Base-by-base conservation (phyloP, 805 yeast genomes). In the Yamadazyma scolyti region DNA sequence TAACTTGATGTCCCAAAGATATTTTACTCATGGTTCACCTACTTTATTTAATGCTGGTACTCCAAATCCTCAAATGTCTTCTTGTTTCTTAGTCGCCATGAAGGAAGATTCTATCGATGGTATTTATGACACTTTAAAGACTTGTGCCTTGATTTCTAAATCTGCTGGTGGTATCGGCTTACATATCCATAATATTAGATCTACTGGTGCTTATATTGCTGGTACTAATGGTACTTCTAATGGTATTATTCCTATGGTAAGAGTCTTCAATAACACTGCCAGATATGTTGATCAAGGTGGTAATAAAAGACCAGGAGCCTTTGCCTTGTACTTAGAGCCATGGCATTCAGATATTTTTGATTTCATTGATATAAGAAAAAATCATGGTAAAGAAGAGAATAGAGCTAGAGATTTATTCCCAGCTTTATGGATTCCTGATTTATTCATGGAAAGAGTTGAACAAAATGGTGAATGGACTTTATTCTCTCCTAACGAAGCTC, bases 241-340 rank as follows among this genome's bases (percentile, higher is more conserved):
- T 48, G 81, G 81, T 40, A 66, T 75, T 30, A 72, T 75, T 40
- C 81, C 81, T 23, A 75, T 75, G 81, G 68, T 75, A 24, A 65
- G 79, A 50, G 81, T 75, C 16, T 75, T 75, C 60, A 75, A 75
- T 56, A 74, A 73, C 50, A 74, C 81, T 23, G 81, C 81, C 21
- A 65, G 79, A 51, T 75, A 75, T 46, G 81, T 75, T 25, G 81
- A 75, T 47, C 81, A 75, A 55, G 81, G 81, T 51, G 81, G 81
- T 44, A 75, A 75, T 56, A 75, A 75, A 57, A 61, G 81, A 54
- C 81, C 81, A 10, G 81, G 81, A 48, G 80, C 80, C 9, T 73
- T 75, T 53, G 80, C 80, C 13, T 54, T 75, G 31, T 75, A 75
- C 53, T 50, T 74, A 30, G 81, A 75, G 55, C 80, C 81, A 48